Evolutionary conservation across 352 stramenopile species (phyloP).

Genomic region (Aphanomyces euteiches): DNA sequence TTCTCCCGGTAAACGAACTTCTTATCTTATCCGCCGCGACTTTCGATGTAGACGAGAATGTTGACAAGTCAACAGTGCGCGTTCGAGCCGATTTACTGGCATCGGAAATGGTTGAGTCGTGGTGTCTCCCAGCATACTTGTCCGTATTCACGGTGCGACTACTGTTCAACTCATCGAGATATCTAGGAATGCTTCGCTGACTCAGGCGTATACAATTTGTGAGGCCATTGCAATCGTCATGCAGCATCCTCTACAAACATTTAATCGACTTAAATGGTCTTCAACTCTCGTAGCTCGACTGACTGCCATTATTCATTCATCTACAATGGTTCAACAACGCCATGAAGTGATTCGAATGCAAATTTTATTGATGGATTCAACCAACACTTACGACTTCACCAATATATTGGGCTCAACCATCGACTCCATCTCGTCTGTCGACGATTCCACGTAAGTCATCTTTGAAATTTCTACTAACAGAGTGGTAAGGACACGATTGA

Average conservation of each 20-base stretch:
- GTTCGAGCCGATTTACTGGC: slow-evolving; percentile 60
- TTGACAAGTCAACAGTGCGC: slow-evolving; percentile 47
- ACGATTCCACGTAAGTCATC: slow-evolving; percentile 46
- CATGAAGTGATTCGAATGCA: slow-evolving; percentile 57
- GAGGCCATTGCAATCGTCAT: slow-evolving; percentile 65
- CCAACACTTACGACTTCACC: slow-evolving; percentile 40
- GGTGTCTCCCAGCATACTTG: slow-evolving; percentile 50
- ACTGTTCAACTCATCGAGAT: neutral
- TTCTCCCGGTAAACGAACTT: neutral
- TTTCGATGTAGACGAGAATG: slow-evolving; percentile 40
- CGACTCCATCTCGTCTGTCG: slow-evolving; percentile 58
- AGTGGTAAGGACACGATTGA: slow-evolving; percentile 41
- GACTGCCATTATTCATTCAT: slow-evolving; percentile 58
- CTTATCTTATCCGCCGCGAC: no score
- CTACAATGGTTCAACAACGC: slow-evolving; percentile 49
- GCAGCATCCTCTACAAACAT: slow-evolving; percentile 54
- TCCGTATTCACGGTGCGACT: slow-evolving; percentile 22
- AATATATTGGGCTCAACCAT: slow-evolving; percentile 50
- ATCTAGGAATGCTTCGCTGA: slow-evolving; percentile 45
- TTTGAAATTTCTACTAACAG: neutral
- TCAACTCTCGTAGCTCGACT: slow-evolving; percentile 48
- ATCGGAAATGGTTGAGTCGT: slow-evolving; percentile 48
- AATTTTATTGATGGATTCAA: slow-evolving; percentile 53
- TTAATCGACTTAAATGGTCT: slow-evolving; percentile 48
- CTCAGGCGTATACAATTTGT: slow-evolving; percentile 49